A percentile compares a stretch with the other conserved stretches of the same genome.
Evolutionary conservation across 2,329 filamentous ascomycete genomes (phyloP).

Genomic region (Monilinia fructigena): DNA sequence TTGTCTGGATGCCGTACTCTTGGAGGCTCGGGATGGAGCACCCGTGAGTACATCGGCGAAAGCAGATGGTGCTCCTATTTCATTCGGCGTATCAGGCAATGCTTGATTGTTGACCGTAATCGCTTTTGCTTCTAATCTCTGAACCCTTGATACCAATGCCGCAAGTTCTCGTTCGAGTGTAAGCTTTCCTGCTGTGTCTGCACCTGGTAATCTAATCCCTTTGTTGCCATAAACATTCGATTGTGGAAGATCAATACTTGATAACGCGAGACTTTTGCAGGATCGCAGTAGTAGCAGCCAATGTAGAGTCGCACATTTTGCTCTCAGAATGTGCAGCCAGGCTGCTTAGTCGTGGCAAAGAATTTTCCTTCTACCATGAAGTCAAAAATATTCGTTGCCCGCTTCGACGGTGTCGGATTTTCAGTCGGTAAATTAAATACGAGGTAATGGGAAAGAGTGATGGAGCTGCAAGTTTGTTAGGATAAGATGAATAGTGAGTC

Average conservation of each 20-base stretch:
- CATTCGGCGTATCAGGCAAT: conserved; percentile 80
- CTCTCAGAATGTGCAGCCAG: conserved; percentile 31
- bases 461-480: conserved; percentile 22
- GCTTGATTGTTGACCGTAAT: conserved; percentile 55
- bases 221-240: conserved; percentile 28
- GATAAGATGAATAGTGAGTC: conserved; percentile 16
- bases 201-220: conserved; percentile 70
- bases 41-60: conserved; percentile 54
- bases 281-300: conserved; percentile 54
- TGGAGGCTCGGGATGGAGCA: conserved; percentile 40
- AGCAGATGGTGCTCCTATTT: conserved; percentile 65
- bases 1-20: conserved; percentile 41
- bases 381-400: conserved; percentile 19
- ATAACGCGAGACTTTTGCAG: conserved; percentile 51
- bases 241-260: conserved; percentile 29
- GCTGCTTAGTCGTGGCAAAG: conserved; percentile 27
- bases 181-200: conserved; percentile 71
- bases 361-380: conserved; percentile 29
- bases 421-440: conserved; percentile 10
- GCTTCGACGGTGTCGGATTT: conserved; percentile 19
- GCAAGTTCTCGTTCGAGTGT: conserved; percentile 80
- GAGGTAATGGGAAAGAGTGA: conserved; percentile 13
- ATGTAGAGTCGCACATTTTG: conserved; percentile 48
- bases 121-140: conserved; percentile 78
- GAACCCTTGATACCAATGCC: conserved; percentile 73